These are phyloP conservation scores for Huntiella omanensis DNA, from an alignment of 2,329 filamentous ascomycete species.

Conservation along the genomic window DNA sequence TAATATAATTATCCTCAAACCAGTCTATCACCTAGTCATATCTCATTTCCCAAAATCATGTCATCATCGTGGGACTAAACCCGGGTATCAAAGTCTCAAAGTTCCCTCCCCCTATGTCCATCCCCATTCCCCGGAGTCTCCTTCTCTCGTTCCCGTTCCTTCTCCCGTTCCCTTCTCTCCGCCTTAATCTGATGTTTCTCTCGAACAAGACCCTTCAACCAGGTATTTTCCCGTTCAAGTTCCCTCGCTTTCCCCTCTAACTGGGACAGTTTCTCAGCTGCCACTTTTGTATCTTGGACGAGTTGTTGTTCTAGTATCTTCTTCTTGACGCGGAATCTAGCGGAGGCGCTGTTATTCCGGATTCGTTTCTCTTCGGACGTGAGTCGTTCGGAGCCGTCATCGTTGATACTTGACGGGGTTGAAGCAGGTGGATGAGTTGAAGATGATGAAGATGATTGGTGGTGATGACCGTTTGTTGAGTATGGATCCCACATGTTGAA, in stretches of 20 bases:
- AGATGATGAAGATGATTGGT: neutral
- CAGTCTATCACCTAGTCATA: too few species aligned
- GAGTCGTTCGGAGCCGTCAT: slow-evolving; percentile 13
- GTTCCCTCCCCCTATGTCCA: neutral
- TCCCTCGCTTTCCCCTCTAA: slow-evolving; percentile 36
- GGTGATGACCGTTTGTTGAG: neutral
- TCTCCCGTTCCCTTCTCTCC: neutral
- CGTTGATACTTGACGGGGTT: neutral
- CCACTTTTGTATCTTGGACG: slow-evolving; percentile 39
- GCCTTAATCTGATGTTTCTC: slow-evolving; percentile 24
- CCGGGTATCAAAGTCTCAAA: neutral
- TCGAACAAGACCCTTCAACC: slow-evolving; percentile 39
- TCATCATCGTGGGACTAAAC: neutral
- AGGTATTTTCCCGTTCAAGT: slow-evolving; percentile 41
- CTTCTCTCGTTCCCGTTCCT: neutral
- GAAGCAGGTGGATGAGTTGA: neutral
- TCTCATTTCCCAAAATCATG: too few species aligned
- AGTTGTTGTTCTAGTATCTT: slow-evolving; percentile 49
- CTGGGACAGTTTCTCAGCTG: slow-evolving; percentile 37
- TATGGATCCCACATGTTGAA: slow-evolving; percentile 11
- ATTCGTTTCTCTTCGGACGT: slow-evolving; percentile 42
- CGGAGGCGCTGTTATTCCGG: slow-evolving; percentile 46
- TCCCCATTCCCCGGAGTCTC: neutral
- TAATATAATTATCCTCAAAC: too few species aligned
- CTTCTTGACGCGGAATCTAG: slow-evolving; percentile 52